Base-by-base conservation (phyloP, 164 flowering plant genomes). In the Euptelea pleiosperma region DNA sequence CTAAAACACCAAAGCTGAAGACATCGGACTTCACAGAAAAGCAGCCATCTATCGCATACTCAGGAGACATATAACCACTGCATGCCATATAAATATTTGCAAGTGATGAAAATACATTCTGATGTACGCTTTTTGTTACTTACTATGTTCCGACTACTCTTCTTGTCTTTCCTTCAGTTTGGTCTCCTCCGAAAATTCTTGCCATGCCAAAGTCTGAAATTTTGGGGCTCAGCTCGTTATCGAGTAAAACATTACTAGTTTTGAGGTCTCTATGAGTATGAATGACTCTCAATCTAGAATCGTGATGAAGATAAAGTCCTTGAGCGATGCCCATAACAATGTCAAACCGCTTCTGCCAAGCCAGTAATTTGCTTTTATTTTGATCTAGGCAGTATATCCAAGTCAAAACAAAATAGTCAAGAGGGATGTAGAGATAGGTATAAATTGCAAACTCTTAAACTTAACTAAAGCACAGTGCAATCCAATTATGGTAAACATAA, bases 291-390 rank as follows among this genome's bases (percentile, higher is more conserved):
- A 60, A 39, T 36, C 63, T 16, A 26, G 63, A 60, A 36, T 60
- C 63, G 18, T 36, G 63, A 37, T 60, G 63, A 40, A 60, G 63
- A 60, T 60, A 60, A 37, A 60, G 63, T 26, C 63, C 63, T 48
- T 55, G 34, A 36, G 63, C 63, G 39, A 60, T 49, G 36, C 63
- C 63, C 48, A 45, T 48, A 10, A 49, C 35, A 37, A 60, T 60
- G 26, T 35, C 11, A 30, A 28, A 28, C 0, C 55, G 63, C n/a
- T 2, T 48, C 16, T 39, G 14, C 63, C 63, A 60, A 29, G 11
- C 37, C 7, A 60, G 54, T 10, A 12, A 28, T 6, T 8, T 29
- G 19, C 46, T 40, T 26, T 41, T 49, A 2, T 40, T 60, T 49
- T 35, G 36, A 37, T 60, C 63, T 60, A 53, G 12, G 34, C 18